These are phyloP conservation scores for Wickerhamiella pararugosa DNA, from an alignment of 1,139 yeast genomes.

Conservation along the genomic window DNA sequence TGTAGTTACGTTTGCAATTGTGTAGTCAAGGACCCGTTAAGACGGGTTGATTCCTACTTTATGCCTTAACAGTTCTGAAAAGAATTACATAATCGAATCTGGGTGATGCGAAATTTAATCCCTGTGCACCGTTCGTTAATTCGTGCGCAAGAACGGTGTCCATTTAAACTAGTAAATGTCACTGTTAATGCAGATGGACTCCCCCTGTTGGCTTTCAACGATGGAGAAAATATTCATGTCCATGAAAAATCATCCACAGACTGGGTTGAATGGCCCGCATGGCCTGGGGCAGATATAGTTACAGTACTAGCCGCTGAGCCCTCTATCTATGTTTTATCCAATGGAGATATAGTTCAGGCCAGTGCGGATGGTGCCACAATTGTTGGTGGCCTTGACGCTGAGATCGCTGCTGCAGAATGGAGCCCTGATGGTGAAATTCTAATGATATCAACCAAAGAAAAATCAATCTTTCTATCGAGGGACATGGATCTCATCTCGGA, in stretches of 20 bases:
- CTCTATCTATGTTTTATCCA: slow-evolving; percentile 18
- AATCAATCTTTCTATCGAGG: slow-evolving; percentile 56
- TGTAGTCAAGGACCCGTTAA: too few species aligned
- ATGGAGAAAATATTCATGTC: slow-evolving; percentile 3
- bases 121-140: slow-evolving; percentile 6
- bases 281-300: slow-evolving; percentile 3
- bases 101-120: slow-evolving; percentile 6
- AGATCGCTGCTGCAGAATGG: slow-evolving; percentile 67
- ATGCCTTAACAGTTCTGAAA: too few species aligned
- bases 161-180: background rate
- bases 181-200: slow-evolving; percentile 3
- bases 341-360: slow-evolving; percentile 22
- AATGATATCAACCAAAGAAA: slow-evolving; percentile 33
- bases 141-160: slow-evolving; percentile 6
- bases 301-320: slow-evolving; percentile 5
- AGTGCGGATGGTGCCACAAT: slow-evolving; percentile 20
- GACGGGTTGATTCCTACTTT: too few species aligned
- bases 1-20: too few species aligned
- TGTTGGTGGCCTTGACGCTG: slow-evolving; percentile 74
- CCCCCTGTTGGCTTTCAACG: slow-evolving; percentile 2
- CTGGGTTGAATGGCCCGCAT: slow-evolving; percentile 6
- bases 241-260: background rate
- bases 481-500: slow-evolving; percentile 72
- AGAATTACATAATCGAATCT: background rate
- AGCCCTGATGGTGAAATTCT: slow-evolving; percentile 83